phyloP scores from a whole-genome alignment of 2,329 filamentous ascomycete species.

The Camillea tinctor region DNA sequence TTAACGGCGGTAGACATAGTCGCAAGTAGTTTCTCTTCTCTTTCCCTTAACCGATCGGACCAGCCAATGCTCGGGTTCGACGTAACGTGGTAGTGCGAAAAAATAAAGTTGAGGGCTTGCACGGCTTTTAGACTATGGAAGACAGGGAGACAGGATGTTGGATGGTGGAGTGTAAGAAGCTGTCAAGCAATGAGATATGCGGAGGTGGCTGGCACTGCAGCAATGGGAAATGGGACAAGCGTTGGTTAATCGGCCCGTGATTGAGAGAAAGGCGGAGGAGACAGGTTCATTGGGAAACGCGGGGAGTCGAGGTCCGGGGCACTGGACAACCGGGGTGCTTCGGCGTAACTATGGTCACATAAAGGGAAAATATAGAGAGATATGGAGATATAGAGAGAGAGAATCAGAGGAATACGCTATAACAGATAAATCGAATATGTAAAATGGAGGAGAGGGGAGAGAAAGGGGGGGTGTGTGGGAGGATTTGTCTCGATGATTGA shows the following conservation, averaged over 20 bases:
- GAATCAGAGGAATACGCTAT: neutral
- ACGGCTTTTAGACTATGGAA: neutral
- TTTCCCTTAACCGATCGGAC: neutral
- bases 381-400: neutral
- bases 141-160: neutral
- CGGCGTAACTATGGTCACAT: neutral
- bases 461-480: too few relatives aligned
- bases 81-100: neutral
- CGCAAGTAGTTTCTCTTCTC: neutral
- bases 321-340: neutral
- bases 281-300: conserved; percentile 28
- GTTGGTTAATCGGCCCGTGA: conserved; percentile 36
- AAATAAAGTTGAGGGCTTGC: conserved; percentile 3
- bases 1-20: conserved; percentile 42
- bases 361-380: neutral
- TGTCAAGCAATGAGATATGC: conserved; percentile 17
- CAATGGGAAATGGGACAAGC: conserved; percentile 26
- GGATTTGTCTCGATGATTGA: neutral
- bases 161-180: conserved; percentile 6
- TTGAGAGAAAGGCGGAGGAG: conserved; percentile 33
- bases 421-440: neutral
- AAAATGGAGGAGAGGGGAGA: neutral
- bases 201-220: conserved; percentile 27
- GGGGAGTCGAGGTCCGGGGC: conserved; percentile 19
- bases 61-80: neutral